phyloP scores from a whole-genome alignment of 257 asterid species.

The Galeopsis tetrahit region DNA sequence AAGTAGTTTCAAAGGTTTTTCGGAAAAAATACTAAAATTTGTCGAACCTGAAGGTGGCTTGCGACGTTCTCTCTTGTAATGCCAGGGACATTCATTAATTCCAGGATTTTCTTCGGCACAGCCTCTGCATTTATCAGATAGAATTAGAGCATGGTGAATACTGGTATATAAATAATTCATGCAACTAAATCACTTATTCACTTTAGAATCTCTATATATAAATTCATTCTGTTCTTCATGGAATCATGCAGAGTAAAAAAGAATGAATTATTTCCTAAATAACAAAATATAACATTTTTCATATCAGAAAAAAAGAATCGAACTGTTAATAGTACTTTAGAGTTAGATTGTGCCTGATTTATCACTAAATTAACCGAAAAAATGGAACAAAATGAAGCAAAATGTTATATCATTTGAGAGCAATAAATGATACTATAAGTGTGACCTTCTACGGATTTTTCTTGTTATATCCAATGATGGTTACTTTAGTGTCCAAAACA shows the following conservation, averaged over 20 bases:
- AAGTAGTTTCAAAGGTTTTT: background rate
- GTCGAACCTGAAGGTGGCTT: slow-evolving; percentile 82
- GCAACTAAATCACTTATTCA: background rate
- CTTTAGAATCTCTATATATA: background rate
- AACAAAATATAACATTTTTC: background rate
- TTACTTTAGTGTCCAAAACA: slow-evolving; percentile 1
- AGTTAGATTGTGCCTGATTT: no score
- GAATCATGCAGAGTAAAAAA: background rate
- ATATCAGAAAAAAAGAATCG: background rate
- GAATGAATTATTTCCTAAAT: background rate
- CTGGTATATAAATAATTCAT: background rate
- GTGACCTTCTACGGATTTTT: background rate
- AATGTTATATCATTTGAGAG: background rate
- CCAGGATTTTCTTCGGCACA: slow-evolving; percentile 83
- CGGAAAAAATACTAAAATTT: background rate
- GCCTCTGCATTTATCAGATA: slow-evolving; percentile 56
- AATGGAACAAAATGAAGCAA: background rate
- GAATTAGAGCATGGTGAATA: slow-evolving; percentile 13
- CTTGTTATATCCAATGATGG: background rate
- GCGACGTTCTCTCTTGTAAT: slow-evolving; percentile 89
- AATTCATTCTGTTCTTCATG: background rate
- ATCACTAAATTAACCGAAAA: no score
- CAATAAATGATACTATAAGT: background rate
- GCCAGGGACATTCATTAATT: slow-evolving; percentile 79
- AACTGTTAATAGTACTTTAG: background rate